Percentiles rank a stretch among this genome's conserved stretches.
phyloP scores from a whole-genome alignment of 2,329 filamentous ascomycete species.

The Paecilomyces variotii region DNA sequence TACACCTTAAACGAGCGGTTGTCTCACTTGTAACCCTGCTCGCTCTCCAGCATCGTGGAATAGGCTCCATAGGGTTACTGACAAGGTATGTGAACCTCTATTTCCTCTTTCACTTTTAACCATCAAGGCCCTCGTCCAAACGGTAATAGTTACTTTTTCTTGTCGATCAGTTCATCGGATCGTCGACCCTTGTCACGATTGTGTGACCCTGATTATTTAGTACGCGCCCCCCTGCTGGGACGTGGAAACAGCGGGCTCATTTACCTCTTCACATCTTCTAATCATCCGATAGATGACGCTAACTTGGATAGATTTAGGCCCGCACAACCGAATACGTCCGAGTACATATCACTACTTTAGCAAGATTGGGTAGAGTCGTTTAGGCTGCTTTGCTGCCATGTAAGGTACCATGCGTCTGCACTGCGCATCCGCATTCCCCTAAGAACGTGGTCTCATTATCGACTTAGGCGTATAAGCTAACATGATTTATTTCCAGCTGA shows the following conservation, averaged over 20 bases:
- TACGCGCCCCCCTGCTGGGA: neutral
- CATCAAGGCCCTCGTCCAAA: neutral
- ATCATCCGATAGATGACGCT: neutral
- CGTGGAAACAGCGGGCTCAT: neutral
- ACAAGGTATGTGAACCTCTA: neutral
- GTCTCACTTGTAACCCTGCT: neutral
- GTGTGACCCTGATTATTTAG: too few relatives aligned
- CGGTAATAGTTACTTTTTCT: neutral
- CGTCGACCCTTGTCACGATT: neutral
- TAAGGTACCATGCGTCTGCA: neutral
- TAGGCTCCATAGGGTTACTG: neutral
- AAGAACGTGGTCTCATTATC: neutral
- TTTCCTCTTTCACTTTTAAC: neutral
- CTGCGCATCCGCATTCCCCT: neutral
- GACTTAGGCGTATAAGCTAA: neutral
- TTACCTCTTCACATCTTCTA: neutral
- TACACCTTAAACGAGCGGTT: neutral
- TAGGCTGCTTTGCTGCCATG: neutral
- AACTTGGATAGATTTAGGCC: neutral
- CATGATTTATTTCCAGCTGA: neutral
- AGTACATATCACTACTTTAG: neutral
- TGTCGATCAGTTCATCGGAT: neutral
- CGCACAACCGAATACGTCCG: neutral
- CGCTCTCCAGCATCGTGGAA: neutral
- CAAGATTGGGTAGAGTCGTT: neutral